These are phyloP conservation scores for Hyphopichia wangnamkhiaoensis DNA, from an alignment of 1,139 yeast species.

Conservation along the genomic window DNA sequence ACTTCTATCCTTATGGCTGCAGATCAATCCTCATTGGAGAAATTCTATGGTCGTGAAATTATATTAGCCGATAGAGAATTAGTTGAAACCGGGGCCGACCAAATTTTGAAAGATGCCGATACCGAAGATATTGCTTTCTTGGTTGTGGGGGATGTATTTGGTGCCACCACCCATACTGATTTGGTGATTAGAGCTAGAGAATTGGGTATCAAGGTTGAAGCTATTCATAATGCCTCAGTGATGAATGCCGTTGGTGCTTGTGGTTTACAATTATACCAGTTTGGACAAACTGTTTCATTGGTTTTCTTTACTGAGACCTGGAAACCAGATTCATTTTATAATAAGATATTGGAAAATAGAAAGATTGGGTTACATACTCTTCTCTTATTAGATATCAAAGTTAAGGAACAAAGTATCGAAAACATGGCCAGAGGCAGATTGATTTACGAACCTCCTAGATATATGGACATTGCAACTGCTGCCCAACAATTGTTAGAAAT, in stretches of 20 bases:
- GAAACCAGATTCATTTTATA: constrained; percentile 96
- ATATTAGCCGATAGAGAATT: constrained; percentile 91
- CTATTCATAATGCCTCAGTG: constrained; percentile 92
- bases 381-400: constrained; percentile 86
- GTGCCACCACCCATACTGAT: constrained; percentile 98
- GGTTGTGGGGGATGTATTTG: constrained; percentile 97
- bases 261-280: constrained; percentile 90
- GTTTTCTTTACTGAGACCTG: constrained; percentile 94
- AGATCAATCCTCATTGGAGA: constrained; percentile 63
- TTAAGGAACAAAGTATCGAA: constrained; percentile 92
- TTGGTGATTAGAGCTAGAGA: constrained; percentile 88
- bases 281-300: constrained; percentile 94
- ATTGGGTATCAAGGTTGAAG: constrained; percentile 71
- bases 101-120: constrained; percentile 74
- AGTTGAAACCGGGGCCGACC: constrained; percentile 87
- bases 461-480: constrained; percentile 90
- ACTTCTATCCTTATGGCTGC: constrained; percentile 96
- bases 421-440: constrained; percentile 91
- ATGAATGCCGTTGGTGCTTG: constrained; percentile 99
- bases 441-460: constrained; percentile 95
- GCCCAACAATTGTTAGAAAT: constrained; percentile 84
- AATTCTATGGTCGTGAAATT: constrained; percentile 82
- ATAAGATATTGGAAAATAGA: constrained; percentile 86
- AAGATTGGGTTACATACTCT: constrained; percentile 89
- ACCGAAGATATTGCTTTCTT: constrained; percentile 90